Evolutionary conservation across 2,329 filamentous ascomycete genomes (phyloP).

Genomic region (Fusarium sp.): DNA sequence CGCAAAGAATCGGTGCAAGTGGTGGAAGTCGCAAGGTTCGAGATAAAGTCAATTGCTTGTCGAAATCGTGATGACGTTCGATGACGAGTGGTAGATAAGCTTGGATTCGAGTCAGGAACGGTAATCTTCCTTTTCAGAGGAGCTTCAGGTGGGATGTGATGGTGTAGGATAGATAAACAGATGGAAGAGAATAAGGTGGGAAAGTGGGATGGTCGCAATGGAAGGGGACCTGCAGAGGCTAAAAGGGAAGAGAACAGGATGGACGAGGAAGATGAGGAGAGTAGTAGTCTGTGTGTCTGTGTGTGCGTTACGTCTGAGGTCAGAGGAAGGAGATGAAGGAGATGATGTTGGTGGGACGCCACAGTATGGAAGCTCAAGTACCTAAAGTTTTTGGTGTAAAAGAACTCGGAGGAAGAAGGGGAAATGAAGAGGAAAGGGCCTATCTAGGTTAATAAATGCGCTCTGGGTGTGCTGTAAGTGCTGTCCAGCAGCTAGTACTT

Average conservation of each 20-base stretch:
- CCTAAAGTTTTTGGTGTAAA: constrained; percentile 5
- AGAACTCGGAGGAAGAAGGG: neutral
- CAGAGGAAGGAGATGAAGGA: constrained; percentile 9
- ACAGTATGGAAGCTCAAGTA: constrained; percentile 25
- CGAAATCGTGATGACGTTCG: constrained; percentile 15
- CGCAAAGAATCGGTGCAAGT: constrained; percentile 6
- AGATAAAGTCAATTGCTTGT: constrained; percentile 19
- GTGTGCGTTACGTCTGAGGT: constrained; percentile 8
- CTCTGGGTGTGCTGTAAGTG: neutral
- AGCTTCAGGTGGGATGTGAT: constrained; percentile 12
- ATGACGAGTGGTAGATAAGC: constrained; percentile 15
- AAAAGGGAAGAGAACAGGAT: constrained; percentile 26
- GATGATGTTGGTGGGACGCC: constrained; percentile 36
- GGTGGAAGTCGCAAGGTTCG: neutral
- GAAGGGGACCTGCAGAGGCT: constrained; percentile 35
- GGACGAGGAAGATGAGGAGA: constrained; percentile 15
- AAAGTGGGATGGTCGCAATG: constrained; percentile 29
- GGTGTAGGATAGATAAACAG: constrained; percentile 4
- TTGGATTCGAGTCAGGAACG: constrained; percentile 8
- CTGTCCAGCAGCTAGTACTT: neutral
- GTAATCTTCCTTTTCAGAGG: neutral
- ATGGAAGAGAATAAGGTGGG: constrained; percentile 3
- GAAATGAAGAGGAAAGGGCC: neutral
- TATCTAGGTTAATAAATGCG: constrained; percentile 17
- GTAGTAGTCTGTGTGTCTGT: neutral